Evolutionary conservation across 169 alveolate species (phyloP), one percentile per base, ranked within the genome.

Genomic region (Eimeria tenella): DNA sequence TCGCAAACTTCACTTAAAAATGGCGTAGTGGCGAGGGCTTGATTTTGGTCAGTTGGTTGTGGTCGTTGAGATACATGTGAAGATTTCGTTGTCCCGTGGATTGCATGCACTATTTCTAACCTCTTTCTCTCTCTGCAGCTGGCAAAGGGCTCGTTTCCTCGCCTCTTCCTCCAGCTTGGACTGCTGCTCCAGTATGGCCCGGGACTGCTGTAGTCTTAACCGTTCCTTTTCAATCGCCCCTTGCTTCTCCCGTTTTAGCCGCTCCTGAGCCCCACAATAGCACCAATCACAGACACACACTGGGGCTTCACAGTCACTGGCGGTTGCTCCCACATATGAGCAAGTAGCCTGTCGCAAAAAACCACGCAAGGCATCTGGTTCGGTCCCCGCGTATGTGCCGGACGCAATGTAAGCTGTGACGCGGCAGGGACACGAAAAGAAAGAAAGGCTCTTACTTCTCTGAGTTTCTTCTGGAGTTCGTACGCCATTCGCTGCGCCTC

Each of bases 171-270:
- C 97, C 86, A 95, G 82, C 52, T 94, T 94, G 55, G 96, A 90
- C 53, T 93, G 94, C 62, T 95, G 96, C 90, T 96, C 97, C n/a
- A 93, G 93, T 68, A 96, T 62, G 68, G 94, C 95, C 77, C 94
- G 94, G 10, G 97, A 81, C 55, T 94, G 94, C 42, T 94, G 95
- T 25, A 96, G 81, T 31, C 97, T 75, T 56, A 88, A 84, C 25
- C 88, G 93, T 79, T 96, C 97, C 52, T 93, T 93, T 70, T 96
- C 97, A 23, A 96, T 91, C 15, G 95, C 97, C 63, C 94, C 97
- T 53, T 94, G 95, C 74, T 94, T 96, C 75, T 96, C 97, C 87
- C 95, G 62, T 63, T 94, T 93, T 0, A 92, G 25, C 21, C 97
- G 95, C 31, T 93, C 93, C 93, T 93, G 89, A 8, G 56, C 50